phyloP scores from a whole-genome alignment of 2,329 filamentous ascomycete genomes.

The Neofusicoccum umdonicola region DNA sequence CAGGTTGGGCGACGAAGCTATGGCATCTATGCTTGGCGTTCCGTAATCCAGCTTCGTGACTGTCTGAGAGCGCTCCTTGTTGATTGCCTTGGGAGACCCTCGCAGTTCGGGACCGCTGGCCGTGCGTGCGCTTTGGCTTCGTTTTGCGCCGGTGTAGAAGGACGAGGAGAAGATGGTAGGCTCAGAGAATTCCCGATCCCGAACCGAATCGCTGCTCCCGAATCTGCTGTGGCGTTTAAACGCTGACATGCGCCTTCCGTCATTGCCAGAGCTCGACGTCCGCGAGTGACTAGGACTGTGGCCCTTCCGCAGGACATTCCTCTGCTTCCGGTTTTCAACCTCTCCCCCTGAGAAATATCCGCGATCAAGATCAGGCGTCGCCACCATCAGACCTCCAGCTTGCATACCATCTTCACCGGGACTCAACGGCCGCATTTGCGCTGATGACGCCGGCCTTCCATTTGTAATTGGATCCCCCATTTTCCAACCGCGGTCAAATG shows the following conservation, averaged over 20 bases:
- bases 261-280: constrained; percentile 73
- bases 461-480: constrained; percentile 43
- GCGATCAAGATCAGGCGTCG: constrained; percentile 66
- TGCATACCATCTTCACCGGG: constrained; percentile 20
- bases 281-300: constrained; percentile 62
- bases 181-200: constrained; percentile 58
- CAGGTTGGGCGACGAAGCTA: constrained; percentile 39
- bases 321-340: constrained; percentile 64
- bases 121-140: constrained; percentile 32
- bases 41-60: constrained; percentile 58
- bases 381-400: constrained; percentile 31
- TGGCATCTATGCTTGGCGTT: constrained; percentile 46
- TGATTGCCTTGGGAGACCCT: constrained; percentile 1
- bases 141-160: constrained; percentile 30
- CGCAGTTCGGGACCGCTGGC: constrained; percentile 51
- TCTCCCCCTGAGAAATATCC: constrained; percentile 94
- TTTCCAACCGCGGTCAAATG: constrained; percentile 60
- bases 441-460: constrained; percentile 16
- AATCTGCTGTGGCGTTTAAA: constrained; percentile 74
- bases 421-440: background rate
- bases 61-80: constrained; percentile 43
- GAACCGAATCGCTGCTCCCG: constrained; percentile 73
- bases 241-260: constrained; percentile 55
- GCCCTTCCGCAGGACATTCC: constrained; percentile 75
- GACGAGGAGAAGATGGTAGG: constrained; percentile 50